These are phyloP conservation scores for Ganoderma multipileum DNA, from an alignment of 1,284 basidiomycete genomes.

Conservation along the genomic window DNA sequence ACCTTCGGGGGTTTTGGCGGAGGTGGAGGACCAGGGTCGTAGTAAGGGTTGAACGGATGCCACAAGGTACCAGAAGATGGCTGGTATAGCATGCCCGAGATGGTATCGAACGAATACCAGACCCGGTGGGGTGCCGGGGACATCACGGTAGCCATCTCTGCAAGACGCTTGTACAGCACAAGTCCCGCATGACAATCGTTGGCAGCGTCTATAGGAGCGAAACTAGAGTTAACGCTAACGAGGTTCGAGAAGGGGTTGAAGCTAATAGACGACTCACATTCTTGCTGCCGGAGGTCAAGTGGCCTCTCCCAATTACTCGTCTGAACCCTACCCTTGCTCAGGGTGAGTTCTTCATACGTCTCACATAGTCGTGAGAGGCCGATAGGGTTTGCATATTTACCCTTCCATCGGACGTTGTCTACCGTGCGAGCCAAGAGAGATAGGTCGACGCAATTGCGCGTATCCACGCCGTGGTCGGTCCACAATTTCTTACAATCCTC, in stretches of 20 bases:
- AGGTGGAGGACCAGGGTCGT: slow-evolving; percentile 72
- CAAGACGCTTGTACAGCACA: slow-evolving; percentile 53
- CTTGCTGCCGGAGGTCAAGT: slow-evolving; percentile 54
- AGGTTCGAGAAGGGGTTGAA: not conserved
- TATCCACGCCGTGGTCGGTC: slow-evolving; percentile 56
- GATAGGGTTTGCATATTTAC: slow-evolving; percentile 59
- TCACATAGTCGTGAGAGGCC: slow-evolving; percentile 68
- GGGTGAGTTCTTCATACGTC: slow-evolving; percentile 55
- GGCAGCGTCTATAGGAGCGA: slow-evolving; percentile 60
- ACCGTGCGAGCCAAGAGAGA: slow-evolving; percentile 69
- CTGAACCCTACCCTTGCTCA: slow-evolving; percentile 65
- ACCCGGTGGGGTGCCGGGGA: slow-evolving; percentile 46
- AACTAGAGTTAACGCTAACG: slow-evolving; percentile 15
- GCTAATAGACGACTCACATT: slow-evolving; percentile 53
- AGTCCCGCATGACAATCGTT: slow-evolving; percentile 74
- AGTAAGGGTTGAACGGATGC: slow-evolving; percentile 65
- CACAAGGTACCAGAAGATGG: slow-evolving; percentile 47
- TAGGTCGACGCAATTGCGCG: slow-evolving; percentile 70
- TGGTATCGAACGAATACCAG: slow-evolving; percentile 65
- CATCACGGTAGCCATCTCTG: slow-evolving; percentile 48
- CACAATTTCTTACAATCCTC: slow-evolving; percentile 72
- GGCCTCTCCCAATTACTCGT: slow-evolving; percentile 71
- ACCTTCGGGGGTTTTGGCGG: slow-evolving; percentile 42
- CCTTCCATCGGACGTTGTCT: slow-evolving; percentile 74
- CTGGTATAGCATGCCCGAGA: slow-evolving; percentile 53